Base-by-base conservation (phyloP, 257 asterid species). In the Mitragyna speciosa region DNA sequence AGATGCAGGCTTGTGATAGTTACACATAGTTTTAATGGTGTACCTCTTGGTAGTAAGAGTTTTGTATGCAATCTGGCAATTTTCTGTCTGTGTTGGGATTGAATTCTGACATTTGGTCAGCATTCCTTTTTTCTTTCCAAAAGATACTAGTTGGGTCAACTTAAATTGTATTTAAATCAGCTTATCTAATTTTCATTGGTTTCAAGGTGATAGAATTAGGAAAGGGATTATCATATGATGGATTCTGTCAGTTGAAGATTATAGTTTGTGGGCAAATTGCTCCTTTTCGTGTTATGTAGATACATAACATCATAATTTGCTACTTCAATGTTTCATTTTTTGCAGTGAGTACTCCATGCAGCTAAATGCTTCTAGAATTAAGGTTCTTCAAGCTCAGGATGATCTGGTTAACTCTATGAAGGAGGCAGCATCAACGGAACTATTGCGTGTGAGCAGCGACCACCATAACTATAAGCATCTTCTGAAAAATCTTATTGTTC, bases 361-460 rank as follows among this genome's bases (percentile, higher is more conserved):
- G 77, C 89, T 92, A 74, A 92, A 92, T 91, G 93, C 94, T 59
- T 91, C 97, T 81, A 85, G 96, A 65, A 82, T 92, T 83, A 92
- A 91, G 89, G 96, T 92, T 86, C 94, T 92, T 85, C 96, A 92
- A 86, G 96, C 96, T 56, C 97, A 91, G 84, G 98, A 94, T 83
- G 98, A 91, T 87, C 83, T 94, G 87, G 92, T 91, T 47, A 91
- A 85, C 85, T 84, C 91, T 73, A 92, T 91, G 97, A 91, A 85
- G 91, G 97, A 88, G 71, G 80, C 84, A 28, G 90, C 96, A 61
- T 76, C 93, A 8, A 83, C 91, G 87, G 94, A 89, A 79, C 89
- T 84, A 28, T 84, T 84, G 86, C 58, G 70, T 36, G 88, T 91
- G 80, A 86, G 94, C 94, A 83, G 81, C 5, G 84, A 91, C 79